These are phyloP conservation scores for Phytopythium kandeliae DNA, from an alignment of 352 stramenopile genomes.

Conservation along the genomic window DNA sequence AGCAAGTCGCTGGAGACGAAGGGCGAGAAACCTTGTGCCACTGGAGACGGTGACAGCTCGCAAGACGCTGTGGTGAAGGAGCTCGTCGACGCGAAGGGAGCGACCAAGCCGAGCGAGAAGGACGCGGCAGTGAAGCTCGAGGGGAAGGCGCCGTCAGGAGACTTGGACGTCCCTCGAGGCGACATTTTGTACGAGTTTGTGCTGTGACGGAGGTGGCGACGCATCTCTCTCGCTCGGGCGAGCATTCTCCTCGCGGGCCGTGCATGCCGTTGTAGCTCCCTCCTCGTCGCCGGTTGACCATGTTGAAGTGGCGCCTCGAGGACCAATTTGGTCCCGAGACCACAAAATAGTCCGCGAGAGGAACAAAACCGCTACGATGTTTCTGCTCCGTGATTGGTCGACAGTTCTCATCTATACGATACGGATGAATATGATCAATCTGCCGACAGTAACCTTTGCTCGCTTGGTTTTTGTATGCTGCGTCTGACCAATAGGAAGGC, in stretches of 20 bases:
- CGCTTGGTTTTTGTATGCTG: no score
- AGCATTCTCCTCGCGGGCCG: no score
- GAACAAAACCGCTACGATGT: no score
- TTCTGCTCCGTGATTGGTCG: no score
- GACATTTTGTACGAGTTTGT: constrained; percentile 66
- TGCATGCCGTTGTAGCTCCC: no score
- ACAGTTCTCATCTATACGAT: no score
- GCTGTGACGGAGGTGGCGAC: no score
- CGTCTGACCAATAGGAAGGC: no score
- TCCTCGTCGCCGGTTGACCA: no score
- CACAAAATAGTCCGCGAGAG: constrained; percentile 5
- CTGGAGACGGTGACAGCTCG: constrained; percentile 6
- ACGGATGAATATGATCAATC: no score
- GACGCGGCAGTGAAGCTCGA: not conserved
- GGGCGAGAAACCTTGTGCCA: not conserved
- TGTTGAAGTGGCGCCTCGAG: constrained; percentile 3
- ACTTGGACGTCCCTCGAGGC: constrained; percentile 8
- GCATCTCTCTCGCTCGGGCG: not conserved
- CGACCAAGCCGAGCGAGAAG: not conserved
- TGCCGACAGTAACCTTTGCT: no score
- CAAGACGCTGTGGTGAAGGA: not conserved
- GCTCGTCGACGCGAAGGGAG: not conserved
- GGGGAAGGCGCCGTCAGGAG: constrained; percentile 9
- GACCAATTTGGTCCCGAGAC: not conserved
- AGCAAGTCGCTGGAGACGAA: constrained; percentile 5